A percentile compares a stretch with the other conserved stretches of the same genome.
Conservation (phyloP, 352 stramenopile genomes). For the Blastocystis sp. region DNA sequence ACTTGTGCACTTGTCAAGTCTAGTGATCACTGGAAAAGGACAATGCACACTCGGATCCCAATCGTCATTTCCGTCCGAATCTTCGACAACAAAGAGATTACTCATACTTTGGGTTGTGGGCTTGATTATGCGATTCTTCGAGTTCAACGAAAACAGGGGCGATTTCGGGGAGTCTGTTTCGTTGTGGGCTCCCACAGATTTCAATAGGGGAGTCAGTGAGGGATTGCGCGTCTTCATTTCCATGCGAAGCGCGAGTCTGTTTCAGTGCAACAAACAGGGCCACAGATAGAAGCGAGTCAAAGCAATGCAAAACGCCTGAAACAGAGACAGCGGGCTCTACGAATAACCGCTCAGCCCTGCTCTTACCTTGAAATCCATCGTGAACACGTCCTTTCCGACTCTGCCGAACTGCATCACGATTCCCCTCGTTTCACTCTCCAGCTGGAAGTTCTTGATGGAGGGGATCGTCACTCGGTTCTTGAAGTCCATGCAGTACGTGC, state of each 20-base stretch:
- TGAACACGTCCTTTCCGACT: conserved; percentile 76
- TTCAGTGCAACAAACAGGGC: neutral
- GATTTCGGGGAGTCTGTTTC: no score
- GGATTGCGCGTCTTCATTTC: no score
- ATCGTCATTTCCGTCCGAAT: conserved; percentile 47
- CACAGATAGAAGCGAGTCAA: conserved; percentile 57
- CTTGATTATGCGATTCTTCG: no score
- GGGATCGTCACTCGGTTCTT: conserved; percentile 75
- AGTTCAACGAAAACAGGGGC: no score
- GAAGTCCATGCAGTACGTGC: conserved; percentile 74
- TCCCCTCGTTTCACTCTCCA: conserved; percentile 47
- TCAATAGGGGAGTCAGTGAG: no score
- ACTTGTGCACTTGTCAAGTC: neutral
- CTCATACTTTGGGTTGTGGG: conserved; percentile 58
- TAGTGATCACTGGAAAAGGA: neutral
- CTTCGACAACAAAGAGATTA: conserved; percentile 61
- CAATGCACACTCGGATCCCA: conserved; percentile 36
- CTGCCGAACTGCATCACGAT: conserved; percentile 76
- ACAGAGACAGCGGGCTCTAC: conserved; percentile 57
- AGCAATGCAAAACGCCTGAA: conserved; percentile 59
- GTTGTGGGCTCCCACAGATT: no score
- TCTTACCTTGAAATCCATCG: conserved; percentile 73
- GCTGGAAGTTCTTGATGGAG: conserved; percentile 77
- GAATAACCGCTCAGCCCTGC: neutral
- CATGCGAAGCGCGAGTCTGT: no score